phyloP scores from a whole-genome alignment of 352 stramenopile species.

The Pythium brachiatum region DNA sequence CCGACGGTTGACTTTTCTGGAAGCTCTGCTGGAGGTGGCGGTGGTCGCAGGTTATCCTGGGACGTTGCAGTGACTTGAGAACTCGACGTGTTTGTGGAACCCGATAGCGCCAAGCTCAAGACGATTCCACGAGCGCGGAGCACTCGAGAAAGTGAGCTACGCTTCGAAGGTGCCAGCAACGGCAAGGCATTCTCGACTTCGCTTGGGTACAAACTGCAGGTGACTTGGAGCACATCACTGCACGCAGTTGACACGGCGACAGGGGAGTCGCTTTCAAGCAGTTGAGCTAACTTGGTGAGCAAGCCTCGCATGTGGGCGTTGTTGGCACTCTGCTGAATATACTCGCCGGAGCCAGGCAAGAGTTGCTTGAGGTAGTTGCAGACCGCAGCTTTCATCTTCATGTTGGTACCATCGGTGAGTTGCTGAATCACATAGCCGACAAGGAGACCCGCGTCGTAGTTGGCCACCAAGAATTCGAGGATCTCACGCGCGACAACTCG shows the following conservation, averaged over 20 bases:
- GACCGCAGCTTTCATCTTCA: constrained; percentile 73
- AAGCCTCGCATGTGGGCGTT: constrained; percentile 68
- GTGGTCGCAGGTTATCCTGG: constrained; percentile 16
- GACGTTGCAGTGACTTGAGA: neutral
- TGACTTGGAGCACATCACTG: constrained; percentile 53
- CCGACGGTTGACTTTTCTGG: constrained; percentile 4
- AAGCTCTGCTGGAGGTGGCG: constrained; percentile 7
- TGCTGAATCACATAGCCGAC: constrained; percentile 50
- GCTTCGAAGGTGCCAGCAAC: constrained; percentile 57
- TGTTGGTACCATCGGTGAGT: constrained; percentile 70
- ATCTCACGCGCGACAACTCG: constrained; percentile 53
- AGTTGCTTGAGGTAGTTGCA: constrained; percentile 65
- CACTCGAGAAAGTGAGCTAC: constrained; percentile 45
- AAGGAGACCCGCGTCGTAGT: constrained; percentile 49
- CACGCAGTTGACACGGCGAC: constrained; percentile 57
- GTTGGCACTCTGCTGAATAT: constrained; percentile 61
- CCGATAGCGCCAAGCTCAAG: constrained; percentile 11
- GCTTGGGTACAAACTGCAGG: constrained; percentile 39
- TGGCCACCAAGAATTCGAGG: constrained; percentile 49
- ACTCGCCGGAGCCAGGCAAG: constrained; percentile 46
- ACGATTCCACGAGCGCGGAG: constrained; percentile 61
- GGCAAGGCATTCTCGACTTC: constrained; percentile 58
- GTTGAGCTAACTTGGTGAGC: constrained; percentile 63
- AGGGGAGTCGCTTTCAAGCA: constrained; percentile 59
- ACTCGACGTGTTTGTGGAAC: neutral